Percentiles rank a stretch among this genome's conserved stretches.
These are phyloP conservation scores for Kodamaea hsintzibuensis DNA, from an alignment of 805 yeast genomes.

Conservation along the genomic window DNA sequence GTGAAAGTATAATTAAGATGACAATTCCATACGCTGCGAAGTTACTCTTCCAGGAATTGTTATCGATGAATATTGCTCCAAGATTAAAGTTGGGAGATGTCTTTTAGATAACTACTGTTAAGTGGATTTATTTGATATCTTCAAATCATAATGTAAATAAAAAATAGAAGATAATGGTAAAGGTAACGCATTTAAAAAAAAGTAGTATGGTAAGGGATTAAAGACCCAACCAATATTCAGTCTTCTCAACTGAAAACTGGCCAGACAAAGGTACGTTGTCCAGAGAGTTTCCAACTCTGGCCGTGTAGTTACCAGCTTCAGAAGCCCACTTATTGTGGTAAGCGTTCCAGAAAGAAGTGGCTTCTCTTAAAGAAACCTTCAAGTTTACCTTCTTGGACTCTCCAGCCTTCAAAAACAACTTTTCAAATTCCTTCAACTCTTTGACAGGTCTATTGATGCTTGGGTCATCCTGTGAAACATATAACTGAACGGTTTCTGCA, in stretches of 20 bases:
- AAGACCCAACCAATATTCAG: conserved; percentile 10
- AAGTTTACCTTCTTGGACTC: conserved; percentile 39
- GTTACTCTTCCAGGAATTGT: conserved; percentile 90
- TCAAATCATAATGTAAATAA: background rate
- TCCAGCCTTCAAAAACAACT: conserved; percentile 48
- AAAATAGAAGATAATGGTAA: background rate
- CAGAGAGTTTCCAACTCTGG: conserved; percentile 36
- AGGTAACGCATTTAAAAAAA: background rate
- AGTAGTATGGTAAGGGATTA: background rate
- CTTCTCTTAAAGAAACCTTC: conserved; percentile 46
- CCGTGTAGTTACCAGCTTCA: conserved; percentile 51
- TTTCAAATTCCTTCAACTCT: conserved; percentile 60
- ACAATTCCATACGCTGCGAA: conserved; percentile 99
- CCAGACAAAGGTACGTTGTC: conserved; percentile 4
- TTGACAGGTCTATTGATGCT: conserved; percentile 52
- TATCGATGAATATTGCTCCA: conserved; percentile 99
- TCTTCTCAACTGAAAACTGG: conserved; percentile 4
- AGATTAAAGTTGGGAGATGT: conserved; percentile 87
- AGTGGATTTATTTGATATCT: background rate
- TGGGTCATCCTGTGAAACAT: conserved; percentile 42
- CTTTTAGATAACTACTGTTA: too few species aligned
- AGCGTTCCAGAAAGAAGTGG: conserved; percentile 56
- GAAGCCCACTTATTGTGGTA: conserved; percentile 50
- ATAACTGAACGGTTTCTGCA: conserved; percentile 57
- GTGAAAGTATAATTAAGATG: conserved; percentile 86